Base-by-base conservation (phyloP, 805 yeast genomes). In the Nakazawaea ambrosiae region DNA sequence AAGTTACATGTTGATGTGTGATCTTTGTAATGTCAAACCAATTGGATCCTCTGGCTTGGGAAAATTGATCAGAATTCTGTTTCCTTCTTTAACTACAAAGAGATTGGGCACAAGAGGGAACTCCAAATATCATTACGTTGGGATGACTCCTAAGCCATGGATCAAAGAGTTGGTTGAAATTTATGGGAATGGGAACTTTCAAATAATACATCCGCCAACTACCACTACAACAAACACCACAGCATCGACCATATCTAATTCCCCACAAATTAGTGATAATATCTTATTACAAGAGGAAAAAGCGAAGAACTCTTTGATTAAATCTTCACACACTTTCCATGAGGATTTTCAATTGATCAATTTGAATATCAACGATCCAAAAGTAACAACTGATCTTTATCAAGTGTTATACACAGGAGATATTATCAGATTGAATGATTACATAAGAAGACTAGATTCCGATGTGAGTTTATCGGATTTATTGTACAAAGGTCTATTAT, bases 91-190 rank as follows among this genome's bases (percentile, higher is more conserved):
- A 42, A 73, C 75, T 25, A 81, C 90, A 0, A 70, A 89, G 45
- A 68, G 95, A 38, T 63, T 86, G 35, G 95, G 95, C 1, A 74
- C 79, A 55, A 67, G 92, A 27, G 87, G 88, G 2, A 81, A 79
- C 50, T 77, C 90, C 5, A 81, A 81, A 52, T 86, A 86, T 56
- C 90, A 84, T 55, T 85, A 83, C 51, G 79, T 87, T 56, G 92
- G 92, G 2, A 66, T 86, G 36, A 69, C 63, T 7, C 22, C 37
- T 9, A 33, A 33, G 15, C 37, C 41, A 15, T 23, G 30, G 27
- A 25, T 38, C 15, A 33, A 27, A 22, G 40, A 37, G 23, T 22
- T 37, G 18, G 25, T 18, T 4, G 33, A 27, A 5, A 3, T 12
- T 4, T 37, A 37, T 23, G 30, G 23, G n/a, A 20, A 12, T 26